phyloP scores from a whole-genome alignment of 768 basidiomycete species.

The Symmetrospora coprosmae region DNA sequence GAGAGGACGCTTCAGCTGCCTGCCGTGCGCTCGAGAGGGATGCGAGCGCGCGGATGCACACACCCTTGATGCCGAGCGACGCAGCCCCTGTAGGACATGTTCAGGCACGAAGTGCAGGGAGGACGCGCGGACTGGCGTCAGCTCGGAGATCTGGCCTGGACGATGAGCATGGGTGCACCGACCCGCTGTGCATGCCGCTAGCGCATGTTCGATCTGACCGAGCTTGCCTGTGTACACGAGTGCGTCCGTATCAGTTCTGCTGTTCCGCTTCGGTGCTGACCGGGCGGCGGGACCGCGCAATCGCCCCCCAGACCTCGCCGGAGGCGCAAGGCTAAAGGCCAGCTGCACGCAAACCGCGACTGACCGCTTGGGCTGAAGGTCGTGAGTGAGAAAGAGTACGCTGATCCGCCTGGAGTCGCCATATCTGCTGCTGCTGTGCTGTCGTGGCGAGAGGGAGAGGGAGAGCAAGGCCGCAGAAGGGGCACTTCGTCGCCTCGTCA shows the following conservation, averaged over 20 bases:
- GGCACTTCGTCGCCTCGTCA: too few species aligned
- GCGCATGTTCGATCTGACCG: constrained; percentile 98
- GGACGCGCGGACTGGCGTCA: not conserved
- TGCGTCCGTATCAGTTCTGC: too few species aligned
- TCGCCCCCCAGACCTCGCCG: not conserved
- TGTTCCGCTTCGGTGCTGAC: too few species aligned
- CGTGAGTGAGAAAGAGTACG: constrained; percentile 67
- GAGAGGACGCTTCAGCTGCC: too few species aligned
- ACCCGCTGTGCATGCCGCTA: constrained; percentile 50
- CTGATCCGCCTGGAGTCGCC: constrained; percentile 12
- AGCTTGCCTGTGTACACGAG: constrained; percentile 44
- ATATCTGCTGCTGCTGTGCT: too few species aligned
- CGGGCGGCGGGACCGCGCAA: too few species aligned
- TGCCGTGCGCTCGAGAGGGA: too few species aligned
- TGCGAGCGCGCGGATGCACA: too few species aligned
- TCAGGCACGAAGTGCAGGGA: not conserved
- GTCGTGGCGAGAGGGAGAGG: too few species aligned
- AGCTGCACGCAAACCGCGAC: too few species aligned
- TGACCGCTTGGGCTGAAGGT: constrained; percentile 99
- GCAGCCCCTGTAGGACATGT: constrained; percentile 51
- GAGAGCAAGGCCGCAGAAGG: too few species aligned
- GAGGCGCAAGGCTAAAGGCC: too few species aligned
- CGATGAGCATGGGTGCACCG: constrained; percentile 45
- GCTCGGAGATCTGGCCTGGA: constrained; percentile 49
- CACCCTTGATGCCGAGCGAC: constrained; percentile 96